Percentiles rank a stretch among this genome's conserved stretches.
phyloP scores from a whole-genome alignment of 2,329 filamentous ascomycete species.

The Dothideomycetes sp. region DNA sequence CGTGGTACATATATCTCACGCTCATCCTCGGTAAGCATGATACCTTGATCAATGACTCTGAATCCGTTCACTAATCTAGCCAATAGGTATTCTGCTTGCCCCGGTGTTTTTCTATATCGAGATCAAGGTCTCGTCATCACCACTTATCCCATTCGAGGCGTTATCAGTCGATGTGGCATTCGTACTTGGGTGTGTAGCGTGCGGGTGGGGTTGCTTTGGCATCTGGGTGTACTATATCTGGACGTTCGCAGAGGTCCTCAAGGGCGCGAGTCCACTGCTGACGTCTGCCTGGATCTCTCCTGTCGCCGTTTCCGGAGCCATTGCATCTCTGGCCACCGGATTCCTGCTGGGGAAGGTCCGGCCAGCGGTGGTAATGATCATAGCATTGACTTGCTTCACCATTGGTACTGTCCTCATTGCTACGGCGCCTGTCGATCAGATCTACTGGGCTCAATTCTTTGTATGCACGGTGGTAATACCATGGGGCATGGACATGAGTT shows the following conservation, averaged over 20 bases:
- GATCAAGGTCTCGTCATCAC: constrained; percentile 1
- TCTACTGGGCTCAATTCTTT: constrained; percentile 56
- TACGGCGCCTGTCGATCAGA: constrained; percentile 41
- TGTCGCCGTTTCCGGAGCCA: constrained; percentile 31
- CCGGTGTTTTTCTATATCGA: constrained; percentile 43
- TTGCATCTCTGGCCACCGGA: constrained; percentile 32
- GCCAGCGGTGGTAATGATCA: constrained; percentile 24
- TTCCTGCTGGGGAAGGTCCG: constrained; percentile 16
- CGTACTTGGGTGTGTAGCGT: constrained; percentile 42
- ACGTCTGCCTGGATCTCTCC: constrained; percentile 36
- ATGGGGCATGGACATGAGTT: constrained; percentile 57
- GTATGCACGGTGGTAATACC: constrained; percentile 47
- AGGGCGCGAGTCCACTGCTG: constrained; percentile 31
- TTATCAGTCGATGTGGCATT: constrained; percentile 39
- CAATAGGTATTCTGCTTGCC: constrained; percentile 41
- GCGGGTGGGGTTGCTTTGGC: constrained; percentile 43
- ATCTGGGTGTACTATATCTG: constrained; percentile 43
- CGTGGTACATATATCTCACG: constrained; percentile 37
- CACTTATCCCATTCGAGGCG: constrained; percentile 43
- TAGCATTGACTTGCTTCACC: constrained; percentile 30
- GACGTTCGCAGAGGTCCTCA: constrained; percentile 36
- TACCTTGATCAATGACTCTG: no score
- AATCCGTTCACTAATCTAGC: no score
- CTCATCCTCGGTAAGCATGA: constrained; percentile 28
- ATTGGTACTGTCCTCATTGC: constrained; percentile 29